Evolutionary conservation across 352 stramenopile species (phyloP), one percentile per base, ranked within the genome.

Genomic region (Phytophthora fragariaefolia): DNA sequence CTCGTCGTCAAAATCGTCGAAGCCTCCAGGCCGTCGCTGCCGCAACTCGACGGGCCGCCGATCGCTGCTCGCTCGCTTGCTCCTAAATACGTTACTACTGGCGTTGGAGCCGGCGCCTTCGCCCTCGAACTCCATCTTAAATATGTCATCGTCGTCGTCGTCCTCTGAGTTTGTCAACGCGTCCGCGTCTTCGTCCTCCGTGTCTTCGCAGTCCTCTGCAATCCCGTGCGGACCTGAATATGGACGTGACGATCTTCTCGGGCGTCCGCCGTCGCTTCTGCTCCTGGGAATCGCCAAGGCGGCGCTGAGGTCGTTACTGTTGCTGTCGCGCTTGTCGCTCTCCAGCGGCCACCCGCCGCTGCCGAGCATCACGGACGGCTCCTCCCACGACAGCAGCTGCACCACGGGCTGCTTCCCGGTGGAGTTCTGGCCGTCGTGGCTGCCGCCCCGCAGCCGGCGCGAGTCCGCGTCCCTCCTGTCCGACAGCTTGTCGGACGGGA

Each of bases 41-140:
- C 63, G 49, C 32, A 71, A 20, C 32, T 71, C 40, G 13, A 30
- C 20, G n/a, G 43, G 56, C 20, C 22, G 49, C 53, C 54, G 47
- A 10, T 56, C 23, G 9, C 57, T 55, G 49, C n/a, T 56, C 54
- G 30, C 32, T 59, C 23, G 58, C 38, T 71, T 64, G 30, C 24
- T 27, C n/a, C 58, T 73, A 69, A 71, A 68, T 69, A 73, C 60
- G 62, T 70, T 74, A 36, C 36, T 71, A 36, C 50, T 63, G 38
- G 49, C 45, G 20, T 58, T 66, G 59, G 40, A 57, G 49, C 66
- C 46, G 45, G 34, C 66, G 34, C 38, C 58, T 52, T 68, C 52
- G 61, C 60, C 65, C n/a, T 85, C 80, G 54, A 86, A 69, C 70
- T 93, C 85, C 85, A 93, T 93, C 65, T 82, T 81, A 79, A 93